Percentiles rank a stretch among this genome's conserved stretches.
These are phyloP conservation scores for Mimosa pudica DNA, from an alignment of 306 rosid genomes.

Conservation along the genomic window DNA sequence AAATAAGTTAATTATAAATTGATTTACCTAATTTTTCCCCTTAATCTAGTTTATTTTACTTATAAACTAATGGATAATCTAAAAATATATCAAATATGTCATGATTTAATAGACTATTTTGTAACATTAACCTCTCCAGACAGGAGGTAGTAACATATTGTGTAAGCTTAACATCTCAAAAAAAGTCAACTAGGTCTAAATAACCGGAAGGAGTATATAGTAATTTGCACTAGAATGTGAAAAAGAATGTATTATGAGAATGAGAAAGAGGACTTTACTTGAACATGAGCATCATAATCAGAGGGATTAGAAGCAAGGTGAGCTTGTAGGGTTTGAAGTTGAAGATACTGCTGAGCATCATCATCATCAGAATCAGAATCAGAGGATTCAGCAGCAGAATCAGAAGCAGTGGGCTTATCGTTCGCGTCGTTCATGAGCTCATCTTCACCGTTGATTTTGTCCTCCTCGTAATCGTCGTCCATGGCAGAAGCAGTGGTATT, in stretches of 20 bases:
- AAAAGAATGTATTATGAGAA: neutral
- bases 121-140: too few relatives aligned
- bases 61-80: too few relatives aligned
- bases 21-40: too few relatives aligned
- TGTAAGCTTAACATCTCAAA: too few relatives aligned
- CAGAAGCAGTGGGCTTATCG: neutral
- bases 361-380: constrained; percentile 46
- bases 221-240: constrained; percentile 4
- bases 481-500: neutral
- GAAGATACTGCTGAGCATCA: constrained; percentile 64
- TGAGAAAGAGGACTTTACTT: constrained; percentile 38
- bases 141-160: too few relatives aligned
- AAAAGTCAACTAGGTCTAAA: too few relatives aligned
- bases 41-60: too few relatives aligned
- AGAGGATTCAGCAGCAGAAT: neutral
- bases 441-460: neutral
- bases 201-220: too few relatives aligned
- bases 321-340: constrained; percentile 59
- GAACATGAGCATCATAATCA: constrained; percentile 72
- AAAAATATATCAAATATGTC: too few relatives aligned
- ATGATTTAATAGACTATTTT: too few relatives aligned
- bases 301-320: constrained; percentile 70
- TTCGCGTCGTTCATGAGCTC: constrained; percentile 1
- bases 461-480: neutral
- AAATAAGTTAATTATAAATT: too few relatives aligned